Base-by-base conservation (phyloP, 805 yeast species). In the Teunomyces pallodes region DNA sequence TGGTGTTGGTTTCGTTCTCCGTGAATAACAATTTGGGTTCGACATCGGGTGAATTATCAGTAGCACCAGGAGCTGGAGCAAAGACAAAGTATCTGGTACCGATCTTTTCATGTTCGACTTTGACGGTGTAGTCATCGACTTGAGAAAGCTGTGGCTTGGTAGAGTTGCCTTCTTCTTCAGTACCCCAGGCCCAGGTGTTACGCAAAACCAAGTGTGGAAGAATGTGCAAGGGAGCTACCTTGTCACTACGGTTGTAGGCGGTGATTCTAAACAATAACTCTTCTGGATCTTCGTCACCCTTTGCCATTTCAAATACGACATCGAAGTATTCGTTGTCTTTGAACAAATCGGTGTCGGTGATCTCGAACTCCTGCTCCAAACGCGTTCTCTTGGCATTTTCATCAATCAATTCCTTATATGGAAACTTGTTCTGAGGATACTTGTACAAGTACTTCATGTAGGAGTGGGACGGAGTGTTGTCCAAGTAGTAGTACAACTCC, bases 181-280 rank as follows among this genome's bases (percentile, higher is more conserved):
- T 70, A 41, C 91, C 89, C 96, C 97, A 90, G n/a, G 86, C 72
- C 97, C 97, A 90, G 12, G 94, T 87, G 69, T 90, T 90, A 70
- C 97, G 79, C 69, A 84, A 87, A 54, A 83, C 82, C 28, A 88
- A 69, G 55, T 90, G 97, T 8, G 97, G 97, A 51, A 87, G 67
- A 39, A 91, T 78, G 66, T 90, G 96, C 50, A 90, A 72, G 1
- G 96, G 95, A n/a, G 96, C 96, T 4, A 94, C 77, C 47, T 86
- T 82, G 47, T 80, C 81, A 33, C 94, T 83, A 54, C 96, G 75
- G 65, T 90, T 90, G 64, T 86, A 86, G 36, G 96, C 96, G 9
- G 96, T 90, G 54, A 90, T 77, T 61, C 96, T 75, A 71, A 91
- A 90, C 63, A 80, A 79, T 54, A 90, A 64, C 56, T 87, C 96